These are phyloP conservation scores for Heimioporus sp. DNA, from an alignment of 768 basidiomycete genomes.

Conservation along the genomic window DNA sequence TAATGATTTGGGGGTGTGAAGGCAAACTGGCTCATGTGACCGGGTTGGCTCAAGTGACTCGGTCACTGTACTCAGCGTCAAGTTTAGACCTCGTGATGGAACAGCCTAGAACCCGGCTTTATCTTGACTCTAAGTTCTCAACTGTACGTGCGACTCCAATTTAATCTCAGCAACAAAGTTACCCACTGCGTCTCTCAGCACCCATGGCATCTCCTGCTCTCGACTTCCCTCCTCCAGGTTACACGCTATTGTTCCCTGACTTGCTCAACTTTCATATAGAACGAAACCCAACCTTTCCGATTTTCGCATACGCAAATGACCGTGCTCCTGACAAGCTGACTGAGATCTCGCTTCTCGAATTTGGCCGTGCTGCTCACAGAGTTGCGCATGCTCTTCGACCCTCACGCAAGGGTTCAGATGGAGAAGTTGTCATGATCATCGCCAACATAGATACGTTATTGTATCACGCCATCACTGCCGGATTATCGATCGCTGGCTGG, in stretches of 20 bases:
- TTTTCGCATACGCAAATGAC: conserved; percentile 17
- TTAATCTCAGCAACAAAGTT: too few relatives aligned
- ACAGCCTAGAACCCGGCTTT: too few relatives aligned
- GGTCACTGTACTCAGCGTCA: too few relatives aligned
- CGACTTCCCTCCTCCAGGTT: conserved; percentile 23
- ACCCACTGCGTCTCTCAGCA: too few relatives aligned
- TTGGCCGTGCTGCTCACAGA: conserved; percentile 28
- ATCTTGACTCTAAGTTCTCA: too few relatives aligned
- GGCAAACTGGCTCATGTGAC: too few relatives aligned
- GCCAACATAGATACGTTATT: conserved; percentile 33
- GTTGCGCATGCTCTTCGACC: conserved; percentile 42
- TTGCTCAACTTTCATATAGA: conserved; percentile 24
- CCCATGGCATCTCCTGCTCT: background rate
- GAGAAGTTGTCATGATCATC: conserved; percentile 21
- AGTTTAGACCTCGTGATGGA: too few relatives aligned
- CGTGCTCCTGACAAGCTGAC: conserved; percentile 5
- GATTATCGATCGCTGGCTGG: conserved; percentile 41
- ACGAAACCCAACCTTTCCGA: conserved; percentile 23
- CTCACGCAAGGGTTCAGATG: conserved; percentile 20
- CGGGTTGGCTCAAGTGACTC: too few relatives aligned
- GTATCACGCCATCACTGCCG: conserved; percentile 31
- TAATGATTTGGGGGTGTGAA: too few relatives aligned
- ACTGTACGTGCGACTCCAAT: too few relatives aligned
- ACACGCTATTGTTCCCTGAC: conserved; percentile 23
- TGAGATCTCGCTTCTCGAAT: conserved; percentile 27